Percentiles rank a stretch among this genome's conserved stretches.
phyloP scores from a whole-genome alignment of 805 yeast genomes.

The Wickerhamomyces xylosicus region DNA sequence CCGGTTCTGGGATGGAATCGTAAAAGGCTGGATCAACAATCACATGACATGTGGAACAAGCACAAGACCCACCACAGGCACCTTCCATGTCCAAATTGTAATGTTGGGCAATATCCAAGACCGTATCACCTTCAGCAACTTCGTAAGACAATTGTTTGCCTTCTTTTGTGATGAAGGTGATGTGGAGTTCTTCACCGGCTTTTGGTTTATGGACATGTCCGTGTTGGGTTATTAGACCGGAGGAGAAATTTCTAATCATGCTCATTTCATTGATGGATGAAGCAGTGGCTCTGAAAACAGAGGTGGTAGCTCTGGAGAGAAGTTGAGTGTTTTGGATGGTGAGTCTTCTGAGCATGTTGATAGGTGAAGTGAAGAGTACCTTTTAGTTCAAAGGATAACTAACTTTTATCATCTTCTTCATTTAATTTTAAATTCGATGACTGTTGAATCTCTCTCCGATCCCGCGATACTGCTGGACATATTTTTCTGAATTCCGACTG shows the following conservation, averaged over 20 bases:
- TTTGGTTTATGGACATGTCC: slow-evolving; percentile 88
- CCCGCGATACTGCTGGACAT: no score
- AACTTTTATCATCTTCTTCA: no score
- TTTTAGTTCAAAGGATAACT: no score
- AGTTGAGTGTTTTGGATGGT: not conserved
- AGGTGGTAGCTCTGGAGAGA: not conserved
- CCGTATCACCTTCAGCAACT: slow-evolving; percentile 85
- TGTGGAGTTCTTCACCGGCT: slow-evolving; percentile 82
- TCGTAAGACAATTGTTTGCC: slow-evolving; percentile 76
- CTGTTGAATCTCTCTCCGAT: no score
- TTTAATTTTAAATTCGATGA: no score
- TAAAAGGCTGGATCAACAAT: slow-evolving; percentile 93
- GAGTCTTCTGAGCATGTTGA: slow-evolving; percentile 3
- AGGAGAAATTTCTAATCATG: slow-evolving; percentile 20
- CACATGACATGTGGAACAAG: slow-evolving; percentile 96
- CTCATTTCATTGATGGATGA: slow-evolving; percentile 9
- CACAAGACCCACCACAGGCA: slow-evolving; percentile 99
- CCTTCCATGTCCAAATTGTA: slow-evolving; percentile 92
- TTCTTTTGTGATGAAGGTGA: slow-evolving; percentile 87
- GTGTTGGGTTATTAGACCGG: slow-evolving; percentile 30
- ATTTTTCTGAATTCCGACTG: no score
- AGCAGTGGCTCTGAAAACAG: not conserved
- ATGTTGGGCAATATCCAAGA: slow-evolving; percentile 92
- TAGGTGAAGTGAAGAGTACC: not conserved
- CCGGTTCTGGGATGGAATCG: slow-evolving; percentile 88